These are phyloP conservation scores for Massarina eburnea DNA, from an alignment of 2,329 filamentous ascomycete genomes.

Conservation along the genomic window DNA sequence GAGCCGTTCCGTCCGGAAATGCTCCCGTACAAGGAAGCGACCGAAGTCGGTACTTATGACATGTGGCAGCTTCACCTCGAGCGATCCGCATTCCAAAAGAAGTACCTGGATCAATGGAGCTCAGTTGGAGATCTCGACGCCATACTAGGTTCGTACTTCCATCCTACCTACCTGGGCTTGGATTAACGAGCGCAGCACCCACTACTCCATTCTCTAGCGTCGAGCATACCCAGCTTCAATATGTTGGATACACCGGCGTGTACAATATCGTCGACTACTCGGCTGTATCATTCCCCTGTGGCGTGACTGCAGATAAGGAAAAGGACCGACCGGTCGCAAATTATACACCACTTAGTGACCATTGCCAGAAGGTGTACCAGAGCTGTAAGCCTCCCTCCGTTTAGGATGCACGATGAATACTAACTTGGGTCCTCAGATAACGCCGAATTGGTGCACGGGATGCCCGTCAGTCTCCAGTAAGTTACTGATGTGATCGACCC, in stretches of 20 bases:
- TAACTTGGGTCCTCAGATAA: constrained; percentile 36
- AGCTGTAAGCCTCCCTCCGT: constrained; percentile 40
- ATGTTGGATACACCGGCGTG: constrained; percentile 51
- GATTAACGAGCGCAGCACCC: constrained; percentile 33
- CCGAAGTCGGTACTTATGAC: constrained; percentile 47
- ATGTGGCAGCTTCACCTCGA: constrained; percentile 55
- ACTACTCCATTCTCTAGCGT: constrained; percentile 50
- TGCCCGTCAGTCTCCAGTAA: constrained; percentile 47
- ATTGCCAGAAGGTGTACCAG: constrained; percentile 43
- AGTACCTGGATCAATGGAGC: constrained; percentile 51
- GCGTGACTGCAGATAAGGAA: constrained; percentile 42
- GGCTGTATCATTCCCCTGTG: constrained; percentile 49
- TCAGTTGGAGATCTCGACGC: constrained; percentile 46
- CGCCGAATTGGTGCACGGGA: constrained; percentile 43
- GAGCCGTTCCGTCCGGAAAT: constrained; percentile 55
- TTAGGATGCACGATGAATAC: neutral
- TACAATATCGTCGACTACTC: constrained; percentile 54
- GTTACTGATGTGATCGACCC: constrained; percentile 2
- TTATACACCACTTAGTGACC: constrained; percentile 36
- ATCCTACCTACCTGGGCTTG: neutral
- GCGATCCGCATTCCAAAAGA: constrained; percentile 46
- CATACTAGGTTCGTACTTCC: constrained; percentile 40
- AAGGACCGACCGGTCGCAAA: constrained; percentile 35
- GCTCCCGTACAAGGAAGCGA: constrained; percentile 46
- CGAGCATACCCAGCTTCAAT: constrained; percentile 47